Evolutionary conservation across 192 early-diverging fungal species (phyloP).

Genomic region (Umbelopsis sp.): DNA sequence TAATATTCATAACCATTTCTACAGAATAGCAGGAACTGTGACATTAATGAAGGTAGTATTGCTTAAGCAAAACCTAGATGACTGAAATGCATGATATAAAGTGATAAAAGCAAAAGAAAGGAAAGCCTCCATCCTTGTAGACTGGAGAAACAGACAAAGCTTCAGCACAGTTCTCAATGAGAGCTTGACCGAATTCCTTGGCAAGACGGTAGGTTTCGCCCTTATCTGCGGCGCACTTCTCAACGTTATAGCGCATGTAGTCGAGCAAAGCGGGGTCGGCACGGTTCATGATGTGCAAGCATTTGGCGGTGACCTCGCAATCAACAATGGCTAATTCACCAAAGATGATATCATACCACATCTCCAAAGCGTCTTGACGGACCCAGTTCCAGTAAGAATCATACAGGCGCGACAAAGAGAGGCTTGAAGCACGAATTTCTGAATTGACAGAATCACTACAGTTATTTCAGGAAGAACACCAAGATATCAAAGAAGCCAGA

Average conservation of each 20-base stretch:
- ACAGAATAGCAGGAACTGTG: too few relatives aligned
- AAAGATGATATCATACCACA: slow-evolving; percentile 94
- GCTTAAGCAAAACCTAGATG: too few relatives aligned
- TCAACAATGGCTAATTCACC: slow-evolving; percentile 85
- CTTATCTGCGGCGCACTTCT: slow-evolving; percentile 72
- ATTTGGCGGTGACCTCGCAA: slow-evolving; percentile 89
- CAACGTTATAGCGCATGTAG: slow-evolving; percentile 88
- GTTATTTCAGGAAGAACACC: background rate
- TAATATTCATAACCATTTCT: too few relatives aligned
- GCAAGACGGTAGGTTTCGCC: slow-evolving; percentile 85
- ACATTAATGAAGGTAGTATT: too few relatives aligned
- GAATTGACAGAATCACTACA: background rate
- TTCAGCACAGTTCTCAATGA: slow-evolving; percentile 89
- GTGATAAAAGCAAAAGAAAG: too few relatives aligned
- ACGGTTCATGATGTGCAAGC: slow-evolving; percentile 92
- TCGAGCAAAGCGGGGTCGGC: slow-evolving; percentile 75
- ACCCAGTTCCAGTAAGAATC: slow-evolving; percentile 90
- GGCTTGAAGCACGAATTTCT: background rate
- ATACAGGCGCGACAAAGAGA: slow-evolving; percentile 1
- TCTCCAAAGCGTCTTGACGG: slow-evolving; percentile 80
- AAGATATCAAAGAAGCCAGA: background rate
- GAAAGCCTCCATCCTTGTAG: slow-evolving; percentile 72
- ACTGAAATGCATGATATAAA: too few relatives aligned
- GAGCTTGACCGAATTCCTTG: slow-evolving; percentile 75
- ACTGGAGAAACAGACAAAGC: slow-evolving; percentile 77